A percentile compares a stretch with the other conserved stretches of the same genome.
Conservation (phyloP, 2,329 filamentous ascomycete genomes). For the Monilinia polystroma region DNA sequence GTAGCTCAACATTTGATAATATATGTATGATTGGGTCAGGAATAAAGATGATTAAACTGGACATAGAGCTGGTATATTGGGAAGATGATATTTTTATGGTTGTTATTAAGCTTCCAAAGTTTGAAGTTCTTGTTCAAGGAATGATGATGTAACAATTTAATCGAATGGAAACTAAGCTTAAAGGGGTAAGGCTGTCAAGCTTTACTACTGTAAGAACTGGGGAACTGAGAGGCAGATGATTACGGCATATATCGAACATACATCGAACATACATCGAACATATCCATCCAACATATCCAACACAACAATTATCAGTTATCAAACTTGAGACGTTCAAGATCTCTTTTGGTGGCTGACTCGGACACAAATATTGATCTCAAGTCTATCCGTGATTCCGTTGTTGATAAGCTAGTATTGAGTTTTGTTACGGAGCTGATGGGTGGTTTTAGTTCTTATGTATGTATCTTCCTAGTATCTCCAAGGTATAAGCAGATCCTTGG, state of each 20-base stretch:
- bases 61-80: too few species aligned
- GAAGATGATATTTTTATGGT: too few species aligned
- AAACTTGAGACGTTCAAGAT: neutral
- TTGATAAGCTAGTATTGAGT: neutral
- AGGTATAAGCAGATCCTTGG: neutral
- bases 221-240: slow-evolving; percentile 1
- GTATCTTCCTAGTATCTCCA: too few species aligned
- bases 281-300: too few species aligned
- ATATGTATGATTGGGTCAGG: neutral
- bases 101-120: too few species aligned
- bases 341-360: neutral
- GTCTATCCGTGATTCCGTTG: neutral
- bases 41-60: neutral
- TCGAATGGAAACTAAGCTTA: neutral
- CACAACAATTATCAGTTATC: neutral
- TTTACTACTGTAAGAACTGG: neutral
- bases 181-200: neutral
- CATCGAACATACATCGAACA: too few species aligned
- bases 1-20: neutral
- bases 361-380: neutral
- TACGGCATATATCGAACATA: neutral
- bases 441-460: neutral
- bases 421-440: slow-evolving; percentile 6
- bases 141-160: neutral
- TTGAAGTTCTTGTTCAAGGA: too few species aligned